phyloP scores from a whole-genome alignment of 2,329 filamentous ascomycete species.

The Sclerotinia glacialis region DNA sequence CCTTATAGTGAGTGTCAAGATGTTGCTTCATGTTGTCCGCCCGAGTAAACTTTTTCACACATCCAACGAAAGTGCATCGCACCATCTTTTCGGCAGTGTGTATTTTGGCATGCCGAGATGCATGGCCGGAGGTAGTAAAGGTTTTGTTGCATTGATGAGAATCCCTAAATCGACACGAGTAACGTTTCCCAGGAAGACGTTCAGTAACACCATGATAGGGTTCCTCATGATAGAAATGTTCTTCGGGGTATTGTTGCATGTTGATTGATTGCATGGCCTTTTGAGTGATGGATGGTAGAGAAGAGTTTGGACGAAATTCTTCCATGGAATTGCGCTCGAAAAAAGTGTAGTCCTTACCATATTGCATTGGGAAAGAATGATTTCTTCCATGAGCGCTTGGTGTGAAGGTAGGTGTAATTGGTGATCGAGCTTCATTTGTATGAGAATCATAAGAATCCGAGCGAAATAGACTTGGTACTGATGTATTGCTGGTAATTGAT shows the following conservation, averaged over 20 bases:
- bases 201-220: conserved; percentile 23
- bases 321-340: background rate
- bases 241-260: conserved; percentile 25
- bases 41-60: conserved; percentile 76
- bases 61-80: conserved; percentile 63
- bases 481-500: conserved; percentile 41
- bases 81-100: conserved; percentile 79
- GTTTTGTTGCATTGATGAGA: conserved; percentile 71
- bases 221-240: conserved; percentile 27
- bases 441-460: conserved; percentile 62
- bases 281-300: background rate
- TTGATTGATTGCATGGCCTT: conserved; percentile 1
- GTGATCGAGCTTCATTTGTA: conserved; percentile 54
- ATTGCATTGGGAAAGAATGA: conserved; percentile 28
- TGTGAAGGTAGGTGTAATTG: conserved; percentile 51
- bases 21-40: conserved; percentile 89
- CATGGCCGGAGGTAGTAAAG: conserved; percentile 81
- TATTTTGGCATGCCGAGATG: conserved; percentile 81
- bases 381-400: conserved; percentile 44
- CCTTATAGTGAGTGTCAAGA: conserved; percentile 70
- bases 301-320: background rate
- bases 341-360: background rate
- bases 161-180: conserved; percentile 71
- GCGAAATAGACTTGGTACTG: conserved; percentile 53
- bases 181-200: conserved; percentile 52